These are phyloP conservation scores for Kwoniella sp. DNA, from an alignment of 768 basidiomycete species.

Conservation along the genomic window DNA sequence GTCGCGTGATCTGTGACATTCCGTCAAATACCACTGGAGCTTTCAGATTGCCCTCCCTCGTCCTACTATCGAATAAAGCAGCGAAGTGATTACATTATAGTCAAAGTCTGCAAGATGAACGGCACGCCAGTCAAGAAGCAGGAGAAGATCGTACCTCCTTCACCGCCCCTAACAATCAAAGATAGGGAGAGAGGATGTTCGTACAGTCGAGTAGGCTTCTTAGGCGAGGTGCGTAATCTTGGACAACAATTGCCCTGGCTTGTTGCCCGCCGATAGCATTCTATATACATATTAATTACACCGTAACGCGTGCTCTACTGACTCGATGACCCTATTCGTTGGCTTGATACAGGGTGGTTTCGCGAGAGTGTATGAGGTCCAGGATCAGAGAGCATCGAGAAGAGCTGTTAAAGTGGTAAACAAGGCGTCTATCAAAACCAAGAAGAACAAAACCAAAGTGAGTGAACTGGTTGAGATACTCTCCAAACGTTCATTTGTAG, in stretches of 20 bases:
- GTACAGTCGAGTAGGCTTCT: conserved; percentile 74
- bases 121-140: conserved; percentile 14
- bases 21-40: too few relatives aligned
- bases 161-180: conserved; percentile 40
- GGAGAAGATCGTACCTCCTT: conserved; percentile 46
- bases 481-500: too few relatives aligned
- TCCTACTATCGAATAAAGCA: too few relatives aligned
- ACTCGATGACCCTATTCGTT: too few relatives aligned
- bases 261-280: too few relatives aligned
- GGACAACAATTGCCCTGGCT: too few relatives aligned
- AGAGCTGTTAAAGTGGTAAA: conserved; percentile 93
- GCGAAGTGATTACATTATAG: background rate
- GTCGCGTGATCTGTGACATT: too few relatives aligned
- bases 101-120: background rate
- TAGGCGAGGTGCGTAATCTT: conserved; percentile 79
- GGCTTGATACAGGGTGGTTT: conserved; percentile 71
- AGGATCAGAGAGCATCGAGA: conserved; percentile 66
- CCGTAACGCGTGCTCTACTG: too few relatives aligned
- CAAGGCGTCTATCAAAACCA: conserved; percentile 86
- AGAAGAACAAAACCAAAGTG: conserved; percentile 96
- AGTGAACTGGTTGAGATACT: conserved; percentile 38
- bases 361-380: conserved; percentile 93
- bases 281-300: too few relatives aligned
- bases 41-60: too few relatives aligned
- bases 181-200: conserved; percentile 48